Conservation (phyloP, 2,329 filamentous ascomycete species). For the Myriosclerotinia curreyana region DNA sequence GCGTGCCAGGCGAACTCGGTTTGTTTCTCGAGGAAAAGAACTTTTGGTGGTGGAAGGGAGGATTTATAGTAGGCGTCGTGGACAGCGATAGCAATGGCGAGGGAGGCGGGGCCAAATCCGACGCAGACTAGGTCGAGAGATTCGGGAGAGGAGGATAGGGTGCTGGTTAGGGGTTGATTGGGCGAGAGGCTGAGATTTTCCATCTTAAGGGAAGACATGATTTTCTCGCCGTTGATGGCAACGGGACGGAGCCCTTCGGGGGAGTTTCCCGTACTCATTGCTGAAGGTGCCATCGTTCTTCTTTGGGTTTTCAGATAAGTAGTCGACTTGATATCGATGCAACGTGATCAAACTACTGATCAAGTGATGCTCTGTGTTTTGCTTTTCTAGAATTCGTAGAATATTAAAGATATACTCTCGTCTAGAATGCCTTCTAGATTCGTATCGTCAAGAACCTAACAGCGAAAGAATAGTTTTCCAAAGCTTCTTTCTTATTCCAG, state of each 20-base stretch:
- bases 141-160: constrained; percentile 47
- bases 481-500: neutral
- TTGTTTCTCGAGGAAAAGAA: constrained; percentile 88
- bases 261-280: constrained; percentile 27
- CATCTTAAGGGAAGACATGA: constrained; percentile 11
- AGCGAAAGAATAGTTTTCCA: neutral
- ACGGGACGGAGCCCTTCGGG: constrained; percentile 15
- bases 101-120: constrained; percentile 87
- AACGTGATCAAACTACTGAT: constrained; percentile 20
- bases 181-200: constrained; percentile 16
- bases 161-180: constrained; percentile 5
- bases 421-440: neutral
- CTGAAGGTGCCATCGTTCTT: constrained; percentile 34
- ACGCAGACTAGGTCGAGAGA: constrained; percentile 85
- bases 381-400: neutral
- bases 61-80: constrained; percentile 64
- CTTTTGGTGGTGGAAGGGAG: constrained; percentile 55
- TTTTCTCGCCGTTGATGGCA: constrained; percentile 14
- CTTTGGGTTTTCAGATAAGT: neutral
- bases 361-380: neutral
- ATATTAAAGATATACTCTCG: neutral
- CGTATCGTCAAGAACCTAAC: neutral
- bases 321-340: neutral
- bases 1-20: constrained; percentile 84
- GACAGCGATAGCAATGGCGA: constrained; percentile 84